Percentiles rank a stretch among this genome's conserved stretches.
phyloP scores from a whole-genome alignment of 2,329 filamentous ascomycete species.

The Aspergillus uvarum region DNA sequence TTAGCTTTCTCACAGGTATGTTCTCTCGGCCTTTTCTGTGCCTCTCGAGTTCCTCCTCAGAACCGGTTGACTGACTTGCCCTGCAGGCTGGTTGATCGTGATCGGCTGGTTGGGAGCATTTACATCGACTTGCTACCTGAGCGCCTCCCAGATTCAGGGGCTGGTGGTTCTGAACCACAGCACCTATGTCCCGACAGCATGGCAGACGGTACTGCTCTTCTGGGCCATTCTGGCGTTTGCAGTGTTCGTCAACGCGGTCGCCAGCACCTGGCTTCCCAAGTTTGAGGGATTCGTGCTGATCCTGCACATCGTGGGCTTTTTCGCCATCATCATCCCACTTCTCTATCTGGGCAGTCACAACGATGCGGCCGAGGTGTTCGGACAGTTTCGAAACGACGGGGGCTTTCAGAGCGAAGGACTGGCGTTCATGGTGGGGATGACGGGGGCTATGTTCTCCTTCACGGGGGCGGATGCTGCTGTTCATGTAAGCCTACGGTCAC shows the following conservation, averaged over 20 bases:
- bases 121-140: slow-evolving; percentile 2
- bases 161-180: background rate
- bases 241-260: slow-evolving; percentile 1
- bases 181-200: background rate
- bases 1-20: slow-evolving; percentile 1
- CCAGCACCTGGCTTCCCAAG: slow-evolving; percentile 3
- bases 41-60: background rate
- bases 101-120: slow-evolving; percentile 5
- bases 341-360: slow-evolving; percentile 3
- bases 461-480: slow-evolving; percentile 1
- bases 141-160: slow-evolving; percentile 1
- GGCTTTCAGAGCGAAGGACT: background rate
- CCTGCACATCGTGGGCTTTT: background rate
- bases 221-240: slow-evolving; percentile 3
- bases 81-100: slow-evolving; percentile 1
- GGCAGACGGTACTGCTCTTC: slow-evolving; percentile 1
- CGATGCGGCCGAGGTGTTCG: background rate
- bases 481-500: background rate
- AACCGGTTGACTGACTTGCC: background rate
- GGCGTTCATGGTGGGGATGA: slow-evolving; percentile 3
- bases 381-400: background rate
- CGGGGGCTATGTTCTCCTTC: slow-evolving; percentile 3
- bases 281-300: slow-evolving; percentile 2
- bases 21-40: background rate
- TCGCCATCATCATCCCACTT: slow-evolving; percentile 1